Conservation (phyloP, 2,329 filamentous ascomycete species). For the Celoporthe dispersa region DNA sequence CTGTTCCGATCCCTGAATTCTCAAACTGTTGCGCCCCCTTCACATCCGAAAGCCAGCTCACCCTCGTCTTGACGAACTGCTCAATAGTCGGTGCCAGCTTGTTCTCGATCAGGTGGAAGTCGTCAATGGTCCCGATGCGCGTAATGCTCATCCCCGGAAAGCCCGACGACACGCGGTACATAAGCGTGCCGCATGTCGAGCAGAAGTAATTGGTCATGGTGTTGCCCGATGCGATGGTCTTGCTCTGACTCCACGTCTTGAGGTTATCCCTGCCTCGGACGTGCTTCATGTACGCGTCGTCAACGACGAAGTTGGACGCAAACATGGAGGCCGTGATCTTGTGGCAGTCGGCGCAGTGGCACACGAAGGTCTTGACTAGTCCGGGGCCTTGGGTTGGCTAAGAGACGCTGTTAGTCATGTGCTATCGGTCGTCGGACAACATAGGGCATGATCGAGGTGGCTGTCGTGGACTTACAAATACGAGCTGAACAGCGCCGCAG, state of each 20-base stretch:
- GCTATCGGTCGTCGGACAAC: background rate
- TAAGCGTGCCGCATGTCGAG: conserved; percentile 59
- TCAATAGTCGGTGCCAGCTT: conserved; percentile 59
- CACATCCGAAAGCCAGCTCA: conserved; percentile 49
- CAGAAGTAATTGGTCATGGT: conserved; percentile 68
- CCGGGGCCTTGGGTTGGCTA: conserved; percentile 51
- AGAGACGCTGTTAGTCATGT: background rate
- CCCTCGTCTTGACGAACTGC: conserved; percentile 56
- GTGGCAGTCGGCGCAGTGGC: conserved; percentile 64
- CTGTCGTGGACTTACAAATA: conserved; percentile 48
- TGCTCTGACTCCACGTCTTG: conserved; percentile 47
- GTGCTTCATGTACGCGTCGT: conserved; percentile 50
- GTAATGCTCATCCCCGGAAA: conserved; percentile 54
- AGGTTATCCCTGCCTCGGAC: conserved; percentile 57
- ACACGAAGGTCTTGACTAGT: conserved; percentile 57
- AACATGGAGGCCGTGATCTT: conserved; percentile 68
- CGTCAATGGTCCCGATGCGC: conserved; percentile 65
- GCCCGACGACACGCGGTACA: conserved; percentile 56
- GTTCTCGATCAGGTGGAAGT: conserved; percentile 61
- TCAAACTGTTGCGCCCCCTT: background rate
- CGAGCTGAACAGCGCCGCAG: conserved; percentile 59
- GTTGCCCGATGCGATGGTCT: conserved; percentile 52
- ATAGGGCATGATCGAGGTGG: background rate
- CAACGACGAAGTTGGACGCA: conserved; percentile 60
- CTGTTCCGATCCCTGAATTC: background rate